phyloP scores from a whole-genome alignment of 2,329 filamentous ascomycete genomes.

The Aplosporella prunicola region DNA sequence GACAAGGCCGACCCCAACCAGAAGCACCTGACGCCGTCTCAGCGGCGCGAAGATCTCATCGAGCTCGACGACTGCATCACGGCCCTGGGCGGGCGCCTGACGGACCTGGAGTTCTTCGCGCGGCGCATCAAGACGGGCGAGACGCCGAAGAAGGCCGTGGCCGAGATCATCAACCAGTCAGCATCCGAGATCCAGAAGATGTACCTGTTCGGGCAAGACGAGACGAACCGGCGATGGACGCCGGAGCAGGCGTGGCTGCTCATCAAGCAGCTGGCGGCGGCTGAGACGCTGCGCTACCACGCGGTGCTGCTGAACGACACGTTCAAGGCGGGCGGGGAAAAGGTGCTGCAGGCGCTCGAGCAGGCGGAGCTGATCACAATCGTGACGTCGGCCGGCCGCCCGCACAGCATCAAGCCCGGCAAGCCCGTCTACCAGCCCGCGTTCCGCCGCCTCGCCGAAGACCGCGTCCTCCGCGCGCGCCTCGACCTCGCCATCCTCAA shows the following conservation, averaged over 20 bases:
- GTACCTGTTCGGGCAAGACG: conserved; percentile 61
- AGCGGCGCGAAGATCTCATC: conserved; percentile 46
- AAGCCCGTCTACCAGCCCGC: conserved; percentile 81
- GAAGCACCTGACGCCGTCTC: conserved; percentile 36
- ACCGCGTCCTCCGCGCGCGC: conserved; percentile 62
- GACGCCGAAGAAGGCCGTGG: conserved; percentile 67
- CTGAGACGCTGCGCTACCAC: conserved; percentile 68
- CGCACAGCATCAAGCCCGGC: conserved; percentile 66
- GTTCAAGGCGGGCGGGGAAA: conserved; percentile 64
- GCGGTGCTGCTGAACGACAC: conserved; percentile 69
- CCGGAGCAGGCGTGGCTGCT: conserved; percentile 84
- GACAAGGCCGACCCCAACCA: conserved; percentile 27
- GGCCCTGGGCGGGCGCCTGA: conserved; percentile 80
- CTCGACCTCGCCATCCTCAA: conserved; percentile 58
- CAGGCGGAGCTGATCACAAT: conserved; percentile 80
- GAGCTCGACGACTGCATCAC: conserved; percentile 77
- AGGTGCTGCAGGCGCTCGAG: conserved; percentile 68
- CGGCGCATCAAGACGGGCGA: conserved; percentile 81
- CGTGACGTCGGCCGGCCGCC: conserved; percentile 62
- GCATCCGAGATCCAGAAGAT: conserved; percentile 89
- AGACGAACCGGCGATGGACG: conserved; percentile 57
- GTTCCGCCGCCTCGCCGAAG: conserved; percentile 61
- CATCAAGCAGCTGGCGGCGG: conserved; percentile 65
- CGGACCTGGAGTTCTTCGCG: conserved; percentile 89
- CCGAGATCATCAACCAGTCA: conserved; percentile 81